Evolutionary conservation across 108 stramenopile species (phyloP), one percentile per base, ranked within the genome.

Genomic region (Fragilariopsis cylindrus): DNA sequence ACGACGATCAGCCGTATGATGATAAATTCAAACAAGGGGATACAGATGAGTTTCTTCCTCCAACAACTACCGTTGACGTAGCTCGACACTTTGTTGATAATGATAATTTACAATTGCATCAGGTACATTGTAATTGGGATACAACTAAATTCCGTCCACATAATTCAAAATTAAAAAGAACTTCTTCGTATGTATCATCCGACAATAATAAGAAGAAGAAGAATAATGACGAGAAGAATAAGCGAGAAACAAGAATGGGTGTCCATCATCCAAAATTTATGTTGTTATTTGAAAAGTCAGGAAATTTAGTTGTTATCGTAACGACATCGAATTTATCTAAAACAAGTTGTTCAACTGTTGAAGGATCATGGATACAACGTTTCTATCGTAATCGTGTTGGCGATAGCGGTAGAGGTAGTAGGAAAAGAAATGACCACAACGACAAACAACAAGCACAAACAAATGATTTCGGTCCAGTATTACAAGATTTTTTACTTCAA

Each of bases 261-360:
- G 90, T 91, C 12, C 87, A 94, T 45, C 93, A 94, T 80, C 93
- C 93, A 11, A 94, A 94, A 73, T 94, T 85, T 71, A 82, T 87
- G 76, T 68, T 94, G n/a, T 69, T 94, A 15, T 89, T 94, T 48
- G 89, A 90, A 70, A 67, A 19, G n/a, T 65, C 65, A 18, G 93
- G 93, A 4, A 82, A 87, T 21, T 39, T 92, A 49, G 82, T 92
- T 5, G 90, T 94, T 3, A 81, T 91, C 15, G 76, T 94, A 3
- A 86, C 90, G 19, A 94, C 90, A 5, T 73, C 86, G 58, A 94
- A 94, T 60, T 56, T 92, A 8, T 82, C 90, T 41, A 64, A 66
- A 4, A 81, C 80, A 46, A 49, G 46, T 41, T 12, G 7, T 7
- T 21, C 30, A 16, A 74, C 90, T 11, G 57, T 80, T 15, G 93